These are phyloP conservation scores for Cladosporium velox DNA, from an alignment of 2,329 filamentous ascomycete genomes.

Conservation along the genomic window DNA sequence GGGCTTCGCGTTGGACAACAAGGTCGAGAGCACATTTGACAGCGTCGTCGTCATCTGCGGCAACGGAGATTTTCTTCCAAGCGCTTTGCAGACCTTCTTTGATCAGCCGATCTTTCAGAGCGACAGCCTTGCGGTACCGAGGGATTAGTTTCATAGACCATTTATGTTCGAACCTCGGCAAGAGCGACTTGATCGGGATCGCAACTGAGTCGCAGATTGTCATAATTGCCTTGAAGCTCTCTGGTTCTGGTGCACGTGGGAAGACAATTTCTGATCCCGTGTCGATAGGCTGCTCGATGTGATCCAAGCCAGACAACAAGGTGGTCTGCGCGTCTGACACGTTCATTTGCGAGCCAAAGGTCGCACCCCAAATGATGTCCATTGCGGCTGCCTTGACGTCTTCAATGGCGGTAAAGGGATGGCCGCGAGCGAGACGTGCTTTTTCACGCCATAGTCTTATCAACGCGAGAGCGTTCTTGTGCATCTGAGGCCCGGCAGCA, in stretches of 20 bases:
- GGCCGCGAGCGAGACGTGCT: constrained; percentile 31
- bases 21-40: constrained; percentile 41
- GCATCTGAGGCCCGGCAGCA: constrained; percentile 35
- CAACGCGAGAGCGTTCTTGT: constrained; percentile 28
- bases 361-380: constrained; percentile 44
- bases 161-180: constrained; percentile 32
- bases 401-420: constrained; percentile 38
- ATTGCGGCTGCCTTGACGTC: constrained; percentile 42
- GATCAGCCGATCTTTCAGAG: constrained; percentile 37
- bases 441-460: constrained; percentile 39
- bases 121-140: constrained; percentile 19
- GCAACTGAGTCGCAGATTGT: constrained; percentile 17
- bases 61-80: constrained; percentile 29
- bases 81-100: constrained; percentile 38
- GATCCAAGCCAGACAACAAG: constrained; percentile 21
- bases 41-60: constrained; percentile 32
- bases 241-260: constrained; percentile 27
- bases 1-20: constrained; percentile 39
- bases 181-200: constrained; percentile 26
- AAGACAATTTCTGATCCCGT: constrained; percentile 24
- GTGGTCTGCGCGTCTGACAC: constrained; percentile 28
- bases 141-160: constrained; percentile 26
- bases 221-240: constrained; percentile 22
- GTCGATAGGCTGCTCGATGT: constrained; percentile 10
- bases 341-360: constrained; percentile 41